Conservation (phyloP, 495 filamentous ascomycete species). For the Daldinia loculata region DNA sequence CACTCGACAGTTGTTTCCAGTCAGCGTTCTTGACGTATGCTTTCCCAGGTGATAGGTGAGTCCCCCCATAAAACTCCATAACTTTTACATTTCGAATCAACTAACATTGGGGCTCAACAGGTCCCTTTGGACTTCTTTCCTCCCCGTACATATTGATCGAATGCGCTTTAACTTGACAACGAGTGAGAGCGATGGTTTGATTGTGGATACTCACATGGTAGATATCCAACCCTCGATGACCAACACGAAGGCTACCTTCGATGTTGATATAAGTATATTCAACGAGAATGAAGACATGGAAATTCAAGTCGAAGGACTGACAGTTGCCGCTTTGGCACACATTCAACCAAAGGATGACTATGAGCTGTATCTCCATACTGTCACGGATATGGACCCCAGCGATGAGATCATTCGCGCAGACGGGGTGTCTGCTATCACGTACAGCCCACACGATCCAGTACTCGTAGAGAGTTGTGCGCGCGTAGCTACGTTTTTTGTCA, state of each 20-base stretch:
- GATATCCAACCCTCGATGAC: constrained; percentile 33
- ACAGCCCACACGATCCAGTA: constrained; percentile 13
- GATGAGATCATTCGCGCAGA: constrained; percentile 46
- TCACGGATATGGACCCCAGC: constrained; percentile 52
- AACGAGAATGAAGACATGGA: constrained; percentile 46
- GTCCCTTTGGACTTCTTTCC: constrained; percentile 57
- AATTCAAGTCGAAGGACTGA: constrained; percentile 53
- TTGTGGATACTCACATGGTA: constrained; percentile 50
- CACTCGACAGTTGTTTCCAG: constrained; percentile 60
- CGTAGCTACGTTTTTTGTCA: constrained; percentile 49
- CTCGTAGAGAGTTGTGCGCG: constrained; percentile 51
- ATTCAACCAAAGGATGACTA: constrained; percentile 53
- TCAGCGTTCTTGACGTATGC: constrained; percentile 54
- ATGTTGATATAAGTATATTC: constrained; percentile 52
- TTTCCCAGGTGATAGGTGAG: constrained; percentile 54
- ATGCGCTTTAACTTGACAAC: constrained; percentile 53
- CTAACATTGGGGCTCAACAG: constrained; percentile 17
- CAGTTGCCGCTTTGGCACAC: constrained; percentile 49
- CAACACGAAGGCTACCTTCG: constrained; percentile 45
- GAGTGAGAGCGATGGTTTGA: constrained; percentile 36
- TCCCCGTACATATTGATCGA: constrained; percentile 48
- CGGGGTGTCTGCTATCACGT: neutral
- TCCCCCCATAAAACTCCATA: neutral
- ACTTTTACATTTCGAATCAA: neutral
- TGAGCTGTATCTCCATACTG: constrained; percentile 55